Percentiles rank a stretch among this genome's conserved stretches.
Conservation (phyloP, 164 flowering plant genomes). For the Vitis vinifera region ASM3070453v1 NC_081816.1:20393501-20394000, state of each 20-base stretch:
- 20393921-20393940: too few relatives aligned
- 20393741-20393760: not conserved
- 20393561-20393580: too few relatives aligned
- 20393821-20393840: constrained; percentile 66
- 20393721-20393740: not conserved
- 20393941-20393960: not conserved
- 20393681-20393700: not conserved
- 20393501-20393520: too few relatives aligned
- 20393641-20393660: not conserved
- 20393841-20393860: constrained; percentile 88
- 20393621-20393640: not conserved
- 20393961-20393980: not conserved
- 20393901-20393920: not conserved
- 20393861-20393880: constrained; percentile 71
- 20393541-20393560: too few relatives aligned
- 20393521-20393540: too few relatives aligned
- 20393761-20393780: constrained; percentile 61
- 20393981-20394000: too few relatives aligned
- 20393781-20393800: constrained; percentile 94
- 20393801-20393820: constrained; percentile 83
- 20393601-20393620: too few relatives aligned
- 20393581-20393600: too few relatives aligned
- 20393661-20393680: too few relatives aligned
- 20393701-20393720: not conserved
- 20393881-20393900: not conserved